Percentiles rank a stretch among this genome's conserved stretches.
Conservation (phyloP, 805 yeast species). For the Nakazawaea ambrosiae region DNA sequence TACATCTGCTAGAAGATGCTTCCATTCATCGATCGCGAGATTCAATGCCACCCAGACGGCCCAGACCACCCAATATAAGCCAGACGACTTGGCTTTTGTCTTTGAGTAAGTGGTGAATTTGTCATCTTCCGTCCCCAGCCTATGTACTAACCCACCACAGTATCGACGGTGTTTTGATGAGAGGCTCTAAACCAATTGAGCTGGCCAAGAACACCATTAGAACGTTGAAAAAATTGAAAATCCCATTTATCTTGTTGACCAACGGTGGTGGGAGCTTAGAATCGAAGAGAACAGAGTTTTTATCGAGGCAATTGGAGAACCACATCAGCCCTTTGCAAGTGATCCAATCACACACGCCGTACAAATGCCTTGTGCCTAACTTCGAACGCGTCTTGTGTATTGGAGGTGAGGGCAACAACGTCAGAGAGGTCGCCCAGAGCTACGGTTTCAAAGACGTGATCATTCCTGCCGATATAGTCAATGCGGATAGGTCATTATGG, state of each 20-base stretch:
- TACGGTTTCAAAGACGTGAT: slow-evolving; percentile 79
- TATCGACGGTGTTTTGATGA: slow-evolving; percentile 83
- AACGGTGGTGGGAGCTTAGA: slow-evolving; percentile 88
- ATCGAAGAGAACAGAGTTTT: slow-evolving; percentile 43
- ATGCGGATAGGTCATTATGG: slow-evolving; percentile 49
- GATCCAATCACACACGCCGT: slow-evolving; percentile 86
- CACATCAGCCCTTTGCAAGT: slow-evolving; percentile 55
- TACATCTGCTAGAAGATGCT: not conserved
- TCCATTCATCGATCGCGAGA: not conserved
- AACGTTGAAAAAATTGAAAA: slow-evolving; percentile 39
- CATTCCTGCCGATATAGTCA: slow-evolving; percentile 65
- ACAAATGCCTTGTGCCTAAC: slow-evolving; percentile 47
- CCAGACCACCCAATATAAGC: not conserved
- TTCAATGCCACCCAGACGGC: not conserved
- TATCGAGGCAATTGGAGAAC: slow-evolving; percentile 37
- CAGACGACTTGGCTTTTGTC: slow-evolving; percentile 23
- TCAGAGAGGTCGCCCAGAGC: slow-evolving; percentile 62
- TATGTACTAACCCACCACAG: slow-evolving; percentile 16
- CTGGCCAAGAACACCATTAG: slow-evolving; percentile 56
- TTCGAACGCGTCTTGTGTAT: slow-evolving; percentile 66
- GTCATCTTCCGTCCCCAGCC: too few species aligned
- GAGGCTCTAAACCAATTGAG: slow-evolving; percentile 64
- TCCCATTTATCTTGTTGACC: slow-evolving; percentile 81
- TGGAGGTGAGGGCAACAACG: slow-evolving; percentile 70
- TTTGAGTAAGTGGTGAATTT: slow-evolving; percentile 22